These are phyloP conservation scores for Xylaria sp. DNA, from an alignment of 2,329 filamentous ascomycete species.

Conservation along the genomic window DNA sequence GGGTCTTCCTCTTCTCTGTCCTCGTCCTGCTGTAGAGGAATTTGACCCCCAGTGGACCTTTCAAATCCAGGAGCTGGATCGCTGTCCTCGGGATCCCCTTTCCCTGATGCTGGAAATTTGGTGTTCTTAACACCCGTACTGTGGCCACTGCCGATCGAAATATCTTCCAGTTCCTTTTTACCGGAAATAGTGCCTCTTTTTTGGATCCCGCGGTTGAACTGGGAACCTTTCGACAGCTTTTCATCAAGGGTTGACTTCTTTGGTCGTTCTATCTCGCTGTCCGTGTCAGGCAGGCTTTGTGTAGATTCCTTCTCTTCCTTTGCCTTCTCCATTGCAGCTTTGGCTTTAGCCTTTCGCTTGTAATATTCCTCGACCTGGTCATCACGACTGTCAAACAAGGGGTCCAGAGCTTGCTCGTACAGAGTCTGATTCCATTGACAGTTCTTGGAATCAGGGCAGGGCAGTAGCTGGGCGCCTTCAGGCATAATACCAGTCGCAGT, in stretches of 20 bases:
- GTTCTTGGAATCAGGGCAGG: conserved; percentile 59
- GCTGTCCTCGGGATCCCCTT: conserved; percentile 33
- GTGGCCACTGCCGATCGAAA: conserved; percentile 6
- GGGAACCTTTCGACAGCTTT: conserved; percentile 17
- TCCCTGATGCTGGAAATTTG: not conserved
- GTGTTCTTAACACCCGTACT: conserved; percentile 13
- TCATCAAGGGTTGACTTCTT: conserved; percentile 27
- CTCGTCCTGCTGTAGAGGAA: conserved; percentile 44
- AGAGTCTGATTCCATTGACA: conserved; percentile 66
- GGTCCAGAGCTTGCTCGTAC: conserved; percentile 63
- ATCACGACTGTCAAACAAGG: conserved; percentile 56
- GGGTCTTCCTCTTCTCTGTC: conserved; percentile 49
- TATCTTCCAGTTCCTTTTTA: conserved; percentile 10
- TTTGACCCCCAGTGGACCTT: conserved; percentile 37
- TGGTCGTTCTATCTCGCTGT: conserved; percentile 10
- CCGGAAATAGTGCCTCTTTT: conserved; percentile 42
- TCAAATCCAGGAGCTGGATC: conserved; percentile 33
- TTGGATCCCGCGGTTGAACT: conserved; percentile 28
- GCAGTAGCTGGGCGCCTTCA: conserved; percentile 61
- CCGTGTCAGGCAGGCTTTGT: conserved; percentile 2
- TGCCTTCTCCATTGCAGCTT: conserved; percentile 46
- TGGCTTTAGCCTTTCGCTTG: conserved; percentile 50
- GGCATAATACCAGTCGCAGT: conserved; percentile 74
- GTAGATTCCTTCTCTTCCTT: conserved; percentile 37
- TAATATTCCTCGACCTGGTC: conserved; percentile 47